Evolutionary conservation across 768 basidiomycete species (phyloP), one percentile per base, ranked within the genome.

Genomic region (Pholiota molesta): DNA sequence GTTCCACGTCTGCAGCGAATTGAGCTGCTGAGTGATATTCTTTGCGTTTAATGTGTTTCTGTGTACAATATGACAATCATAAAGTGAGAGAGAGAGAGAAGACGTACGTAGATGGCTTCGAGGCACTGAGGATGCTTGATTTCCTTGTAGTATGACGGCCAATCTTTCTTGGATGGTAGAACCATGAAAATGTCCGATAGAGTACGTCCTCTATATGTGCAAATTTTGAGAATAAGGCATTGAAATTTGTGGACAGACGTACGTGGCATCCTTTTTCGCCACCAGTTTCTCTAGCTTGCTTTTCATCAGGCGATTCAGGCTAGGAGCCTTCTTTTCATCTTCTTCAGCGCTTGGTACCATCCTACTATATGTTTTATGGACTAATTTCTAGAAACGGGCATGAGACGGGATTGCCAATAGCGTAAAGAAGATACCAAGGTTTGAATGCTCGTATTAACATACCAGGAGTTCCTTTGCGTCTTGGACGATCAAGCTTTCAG

Each of bases 401-500:
- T 39, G 3, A 53, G 16, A 10, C 54, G 31, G 59, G 59, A 56
- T 19, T 54, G 53, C 40, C 44, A 10, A 59, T 57, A 57, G 39
- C 52, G 52, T 47, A 29, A 39, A 57, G 52, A 63, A 19, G 42
- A 29, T 42, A 19, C 26, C 11, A 42, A 51, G 45, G 21, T 19
- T 21, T 49, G 17, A 57, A 13, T 33, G 35, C 16, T 11, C 31
- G 9, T 21, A 37, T 51, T n/a, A 40, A 49, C 89, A 69, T 65
- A 94, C 94, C 75, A 91, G 81, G 35, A 95, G 77, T 58, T 85
- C 83, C 71, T 89, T 92, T n/a, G 94, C 94, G 74, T 94, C 91
- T 61, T 81, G 80, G 80, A 85, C 94, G 62, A 95, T 94, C 49
- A 74, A 78, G 71, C 92, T 94, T 19, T 90, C 90, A 72, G 86